Evolutionary conservation across 1,139 yeast genomes (phyloP).

Genomic region (Yamadazyma triangularis): DNA sequence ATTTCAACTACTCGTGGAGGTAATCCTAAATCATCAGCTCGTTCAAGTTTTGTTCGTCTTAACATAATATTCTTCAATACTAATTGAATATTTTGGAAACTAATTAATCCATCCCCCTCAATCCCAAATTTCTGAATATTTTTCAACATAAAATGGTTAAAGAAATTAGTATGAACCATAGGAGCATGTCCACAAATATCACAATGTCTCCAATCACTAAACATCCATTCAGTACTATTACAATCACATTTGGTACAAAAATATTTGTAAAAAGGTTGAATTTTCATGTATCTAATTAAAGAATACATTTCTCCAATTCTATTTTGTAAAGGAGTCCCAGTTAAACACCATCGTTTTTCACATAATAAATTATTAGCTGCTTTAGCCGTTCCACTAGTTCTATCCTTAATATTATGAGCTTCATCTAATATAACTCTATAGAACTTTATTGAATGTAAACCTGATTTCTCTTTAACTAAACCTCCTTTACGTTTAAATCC

Average conservation of each 20-base stretch:
- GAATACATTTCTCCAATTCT: conserved; percentile 96
- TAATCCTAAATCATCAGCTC: conserved; percentile 94
- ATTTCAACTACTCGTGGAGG: conserved; percentile 94
- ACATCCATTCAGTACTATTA: conserved; percentile 73
- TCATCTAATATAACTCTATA: conserved; percentile 92
- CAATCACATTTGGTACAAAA: conserved; percentile 92
- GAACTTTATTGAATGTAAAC: conserved; percentile 70
- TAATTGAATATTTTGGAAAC: conserved; percentile 72
- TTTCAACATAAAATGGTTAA: conserved; percentile 90
- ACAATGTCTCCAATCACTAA: conserved; percentile 78
- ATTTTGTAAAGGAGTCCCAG: conserved; percentile 96
- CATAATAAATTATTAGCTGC: conserved; percentile 77
- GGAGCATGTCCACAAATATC: conserved; percentile 85
- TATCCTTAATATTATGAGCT: conserved; percentile 94
- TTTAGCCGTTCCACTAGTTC: conserved; percentile 88
- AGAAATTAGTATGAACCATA: conserved; percentile 91
- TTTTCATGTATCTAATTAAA: conserved; percentile 72
- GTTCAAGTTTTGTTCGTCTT: conserved; percentile 88
- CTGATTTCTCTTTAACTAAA: conserved; percentile 68
- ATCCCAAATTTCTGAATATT: conserved; percentile 84
- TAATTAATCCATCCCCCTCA: conserved; percentile 72
- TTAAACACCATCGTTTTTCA: conserved; percentile 78
- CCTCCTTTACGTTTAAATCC: conserved; percentile 77
- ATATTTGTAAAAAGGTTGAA: conserved; percentile 83
- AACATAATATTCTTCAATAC: conserved; percentile 78